phyloP scores from a whole-genome alignment of 192 early-diverging fungal genomes.

The Entomortierella beljakovae region DNA sequence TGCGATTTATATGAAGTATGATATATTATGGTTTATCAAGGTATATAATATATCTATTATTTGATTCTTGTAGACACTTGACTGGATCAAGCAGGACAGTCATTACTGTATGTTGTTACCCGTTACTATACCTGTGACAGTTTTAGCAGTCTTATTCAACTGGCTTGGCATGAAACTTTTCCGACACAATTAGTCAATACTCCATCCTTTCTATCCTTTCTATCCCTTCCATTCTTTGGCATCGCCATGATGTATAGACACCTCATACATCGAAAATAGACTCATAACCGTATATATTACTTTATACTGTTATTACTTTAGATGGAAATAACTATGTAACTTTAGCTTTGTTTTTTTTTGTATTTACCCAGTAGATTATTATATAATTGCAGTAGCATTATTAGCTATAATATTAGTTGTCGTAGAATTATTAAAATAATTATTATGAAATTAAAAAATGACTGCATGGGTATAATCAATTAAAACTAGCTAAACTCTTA shows the following conservation, averaged over 20 bases:
- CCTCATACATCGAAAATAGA: background rate
- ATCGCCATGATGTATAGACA: background rate
- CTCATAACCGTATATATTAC: background rate
- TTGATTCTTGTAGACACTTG: conserved; percentile 65
- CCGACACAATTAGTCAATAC: conserved; percentile 74
- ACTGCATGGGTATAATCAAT: too few species aligned
- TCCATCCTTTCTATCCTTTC: background rate
- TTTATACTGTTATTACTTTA: background rate
- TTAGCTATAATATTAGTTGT: background rate
- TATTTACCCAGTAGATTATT: background rate
- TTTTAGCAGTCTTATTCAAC: conserved; percentile 87
- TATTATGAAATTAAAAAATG: too few species aligned
- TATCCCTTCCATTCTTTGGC: background rate
- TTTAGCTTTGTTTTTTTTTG: too few species aligned
- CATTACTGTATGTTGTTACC: conserved; percentile 91
- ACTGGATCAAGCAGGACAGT: conserved; percentile 78
- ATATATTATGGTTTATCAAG: too few species aligned
- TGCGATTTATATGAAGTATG: too few species aligned
- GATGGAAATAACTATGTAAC: too few species aligned
- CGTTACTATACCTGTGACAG: conserved; percentile 77
- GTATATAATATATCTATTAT: too few species aligned
- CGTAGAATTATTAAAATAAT: too few species aligned
- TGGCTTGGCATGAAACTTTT: conserved; percentile 98
- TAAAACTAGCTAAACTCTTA: background rate
- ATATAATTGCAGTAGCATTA: too few species aligned